Base-by-base conservation (phyloP, 768 basidiomycete species). In the Termitomyces sp. region DNA sequence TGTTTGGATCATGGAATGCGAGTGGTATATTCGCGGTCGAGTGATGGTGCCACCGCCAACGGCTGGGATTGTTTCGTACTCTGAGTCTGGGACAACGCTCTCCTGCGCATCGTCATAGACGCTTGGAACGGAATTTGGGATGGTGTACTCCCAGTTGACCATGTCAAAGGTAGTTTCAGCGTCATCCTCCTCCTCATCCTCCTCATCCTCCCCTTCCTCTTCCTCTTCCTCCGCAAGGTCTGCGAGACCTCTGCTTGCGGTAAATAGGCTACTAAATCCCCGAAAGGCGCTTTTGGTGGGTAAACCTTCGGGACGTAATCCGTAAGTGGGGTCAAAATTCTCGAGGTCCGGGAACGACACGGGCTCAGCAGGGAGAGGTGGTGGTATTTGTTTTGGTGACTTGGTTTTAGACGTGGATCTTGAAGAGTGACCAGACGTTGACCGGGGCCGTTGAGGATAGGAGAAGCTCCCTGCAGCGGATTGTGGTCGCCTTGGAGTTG, bases 261-360 rank as follows among this genome's bases (percentile, higher is more conserved):
- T 72, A 59, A 90, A 95, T 9, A 95, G 73, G 39, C 79, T 83
- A 21, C 88, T 84, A 61, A 97, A 94, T 7, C 81, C 81, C 44
- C 80, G 78, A 69, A 95, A 97, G 3, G 85, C 81, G 58, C 87
- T 88, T 72, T 93, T 95, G 1, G 81, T 79, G 0, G 94, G 94
- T 2, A 96, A 76, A 2, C 91, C 90, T 66, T 98, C 95, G 0
- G 94, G 93, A 25, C 96, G 87, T 12, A 98, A 75, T 16, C 96
- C 96, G 66, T 99, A 98, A 0, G 96, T 98, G 0, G 94, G 96
- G 65, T 98, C 96, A 69, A 91, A 97, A 59, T 90, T 86, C 72
- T 97, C 94, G 32, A 94, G 66, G 25, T 77, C 76, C 5, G 73
- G 70, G 54, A 70, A 67, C 52, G 73, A 65, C 39, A 54, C 53